A percentile compares a stretch with the other conserved stretches of the same genome.
Evolutionary conservation across 306 rosid species (phyloP).

Genomic region (Trifolium repens): DNA sequence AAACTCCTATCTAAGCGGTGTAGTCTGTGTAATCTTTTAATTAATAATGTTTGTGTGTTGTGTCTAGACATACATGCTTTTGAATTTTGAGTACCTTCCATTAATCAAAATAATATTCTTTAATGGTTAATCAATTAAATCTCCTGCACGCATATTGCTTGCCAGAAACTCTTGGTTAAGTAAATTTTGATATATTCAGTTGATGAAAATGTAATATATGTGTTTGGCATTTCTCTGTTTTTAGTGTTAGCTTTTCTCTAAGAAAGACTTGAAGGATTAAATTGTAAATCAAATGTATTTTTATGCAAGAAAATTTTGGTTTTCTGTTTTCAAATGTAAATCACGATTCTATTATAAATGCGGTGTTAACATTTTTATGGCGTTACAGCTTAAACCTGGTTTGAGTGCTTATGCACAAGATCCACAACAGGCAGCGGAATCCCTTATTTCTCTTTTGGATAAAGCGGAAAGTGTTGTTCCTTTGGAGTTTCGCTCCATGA

Average conservation of each 20-base stretch:
- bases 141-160: not conserved
- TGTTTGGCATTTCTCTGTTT: conserved; percentile 3
- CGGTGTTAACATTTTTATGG: conserved; percentile 9
- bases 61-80: not conserved
- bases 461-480: conserved; percentile 78
- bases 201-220: not conserved
- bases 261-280: not conserved
- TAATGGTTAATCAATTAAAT: not conserved
- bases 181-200: not conserved
- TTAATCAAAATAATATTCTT: conserved; percentile 17
- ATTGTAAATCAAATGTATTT: conserved; percentile 3
- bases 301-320: not conserved
- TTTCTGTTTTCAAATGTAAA: not conserved
- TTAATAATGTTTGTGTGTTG: not conserved
- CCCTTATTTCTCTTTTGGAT: conserved; percentile 68
- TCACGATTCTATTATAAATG: not conserved
- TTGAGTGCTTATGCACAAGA: conserved; percentile 71
- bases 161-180: not conserved
- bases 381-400: conserved; percentile 65
- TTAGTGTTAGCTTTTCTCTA: conserved; percentile 3
- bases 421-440: conserved; percentile 70
- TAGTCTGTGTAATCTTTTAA: not conserved
- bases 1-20: too few relatives aligned
- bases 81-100: not conserved
- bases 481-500: conserved; percentile 57